phyloP scores from a whole-genome alignment of 306 rosid genomes.

The Medicago truncatula region MtrunA17r5.0-ANR NC_053048.1:8934001-8934500 shows the following conservation, averaged over 20 bases:
- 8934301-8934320: not conserved
- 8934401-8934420: too few species aligned
- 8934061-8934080: slow-evolving; percentile 64
- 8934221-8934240: slow-evolving; percentile 16
- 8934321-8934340: not conserved
- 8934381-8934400: too few species aligned
- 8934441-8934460: too few species aligned
- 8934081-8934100: too few species aligned
- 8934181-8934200: slow-evolving; percentile 63
- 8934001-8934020: slow-evolving; percentile 59
- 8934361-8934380: too few species aligned
- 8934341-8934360: too few species aligned
- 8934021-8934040: slow-evolving; percentile 78
- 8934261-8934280: not conserved
- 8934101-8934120: too few species aligned
- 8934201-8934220: slow-evolving; percentile 15
- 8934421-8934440: too few species aligned
- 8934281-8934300: not conserved
- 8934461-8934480: too few species aligned
- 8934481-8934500: too few species aligned
- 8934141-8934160: slow-evolving; percentile 15
- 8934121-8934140: too few species aligned
- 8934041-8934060: slow-evolving; percentile 73
- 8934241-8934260: not conserved
- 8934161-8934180: slow-evolving; percentile 48